Evolutionary conservation across 2,329 filamentous ascomycete genomes (phyloP).

Genomic region (Phaeosphaeriaceae sp.): DNA sequence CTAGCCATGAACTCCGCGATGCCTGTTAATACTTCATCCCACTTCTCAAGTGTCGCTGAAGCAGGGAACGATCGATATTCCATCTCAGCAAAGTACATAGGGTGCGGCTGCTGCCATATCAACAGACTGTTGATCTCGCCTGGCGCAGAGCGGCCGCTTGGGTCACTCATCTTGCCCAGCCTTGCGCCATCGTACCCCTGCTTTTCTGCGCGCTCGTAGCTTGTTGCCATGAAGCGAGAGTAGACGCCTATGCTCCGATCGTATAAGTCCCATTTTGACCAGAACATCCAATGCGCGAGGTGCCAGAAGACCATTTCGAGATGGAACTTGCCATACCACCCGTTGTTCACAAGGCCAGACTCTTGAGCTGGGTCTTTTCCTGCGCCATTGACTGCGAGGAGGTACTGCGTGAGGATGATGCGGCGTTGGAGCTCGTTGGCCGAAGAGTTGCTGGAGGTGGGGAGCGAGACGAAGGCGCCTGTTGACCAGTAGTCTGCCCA

Average conservation of each 20-base stretch:
- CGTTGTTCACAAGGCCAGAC: conserved; percentile 60
- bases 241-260: conserved; percentile 60
- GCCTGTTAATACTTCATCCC: conserved; percentile 61
- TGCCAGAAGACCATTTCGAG: conserved; percentile 66
- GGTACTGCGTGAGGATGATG: conserved; percentile 62
- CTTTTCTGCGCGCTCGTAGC: conserved; percentile 42
- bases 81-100: conserved; percentile 67
- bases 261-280: conserved; percentile 57
- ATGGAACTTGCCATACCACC: conserved; percentile 66
- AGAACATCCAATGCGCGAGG: conserved; percentile 59
- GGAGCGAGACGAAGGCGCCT: conserved; percentile 62
- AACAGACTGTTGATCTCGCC: conserved; percentile 69
- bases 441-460: conserved; percentile 46
- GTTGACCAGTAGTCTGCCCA: conserved; percentile 61
- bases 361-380: conserved; percentile 59
- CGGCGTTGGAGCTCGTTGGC: conserved; percentile 62
- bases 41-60: conserved; percentile 56
- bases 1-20: conserved; percentile 68
- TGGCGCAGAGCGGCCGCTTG: conserved; percentile 62
- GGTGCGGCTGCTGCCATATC: conserved; percentile 70
- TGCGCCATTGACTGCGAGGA: conserved; percentile 62
- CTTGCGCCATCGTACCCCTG: conserved; percentile 56
- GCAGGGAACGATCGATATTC: conserved; percentile 60
- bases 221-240: conserved; percentile 53
- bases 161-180: conserved; percentile 66